Evolutionary conservation across 2,329 filamentous ascomycete species (phyloP), one percentile per base, ranked within the genome.

Genomic region (Rhexocercosporidium sp.): DNA sequence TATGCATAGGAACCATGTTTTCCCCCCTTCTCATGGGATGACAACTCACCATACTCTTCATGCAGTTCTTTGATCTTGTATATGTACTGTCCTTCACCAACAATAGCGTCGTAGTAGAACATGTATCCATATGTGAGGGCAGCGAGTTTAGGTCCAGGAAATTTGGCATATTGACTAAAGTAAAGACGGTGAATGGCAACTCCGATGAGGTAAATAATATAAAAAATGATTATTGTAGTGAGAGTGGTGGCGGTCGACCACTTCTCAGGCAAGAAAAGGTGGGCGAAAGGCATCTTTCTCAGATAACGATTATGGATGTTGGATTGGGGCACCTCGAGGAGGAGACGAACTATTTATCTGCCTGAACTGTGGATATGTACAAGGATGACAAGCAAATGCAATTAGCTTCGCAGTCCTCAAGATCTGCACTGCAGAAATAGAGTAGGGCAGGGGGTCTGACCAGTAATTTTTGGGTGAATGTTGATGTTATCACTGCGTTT

Each of bases 21-120:
- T 34, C 6, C 18, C 1, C 27, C 5, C 14, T 34, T 34, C 39
- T 18, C 9, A 57, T 12, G n/a, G 41, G 22, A 2, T 12, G 29
- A 37, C 31, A 22, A 59, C 62, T 37, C 25, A 66, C 81, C 80
- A 65, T 82, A 83, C 68, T 75, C 70, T 51, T 79, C 73, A 71
- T 83, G 81, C 71, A 83, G 72, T 57, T 81, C 76, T 57, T 77
- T 74, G 46, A 83, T 81, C 66, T 82, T 78, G 70, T 77, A 80
- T 14, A 77, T 81, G 65, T 81, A 82, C 69, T 81, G 76, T 2
- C 81, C 82, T 3, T 78, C 76, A 7, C 53, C 59, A 5, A 77
- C 73, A 59, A 81, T 62, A 20, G 80, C 75, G 65, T 83, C 81
- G 66, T 82, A 82, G 72, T 81, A 83, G 27, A 69, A 65, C 61